These are phyloP conservation scores for Lunasporangiospora selenospora DNA, from an alignment of 192 early-diverging fungal genomes.

Conservation along the genomic window DNA sequence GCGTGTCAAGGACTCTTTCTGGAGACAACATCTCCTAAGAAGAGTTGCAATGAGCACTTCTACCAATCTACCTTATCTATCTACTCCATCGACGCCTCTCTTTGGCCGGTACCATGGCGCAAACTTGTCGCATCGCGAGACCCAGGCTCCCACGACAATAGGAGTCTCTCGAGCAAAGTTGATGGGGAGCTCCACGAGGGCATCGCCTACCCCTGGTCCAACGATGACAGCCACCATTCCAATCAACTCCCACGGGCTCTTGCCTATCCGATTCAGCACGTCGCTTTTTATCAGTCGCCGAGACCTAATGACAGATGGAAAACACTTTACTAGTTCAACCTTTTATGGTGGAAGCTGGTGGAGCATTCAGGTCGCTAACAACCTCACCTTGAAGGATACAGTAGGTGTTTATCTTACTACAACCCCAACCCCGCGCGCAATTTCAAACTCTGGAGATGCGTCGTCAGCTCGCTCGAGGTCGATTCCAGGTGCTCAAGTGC, in stretches of 20 bases:
- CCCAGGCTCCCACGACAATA: background rate
- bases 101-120: conserved; percentile 19
- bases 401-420: conserved; percentile 38
- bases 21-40: conserved; percentile 38
- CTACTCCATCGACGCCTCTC: conserved; percentile 6
- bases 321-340: conserved; percentile 42
- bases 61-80: conserved; percentile 4
- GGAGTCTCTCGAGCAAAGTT: conserved; percentile 5
- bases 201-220: conserved; percentile 6
- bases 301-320: conserved; percentile 44
- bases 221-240: background rate
- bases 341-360: conserved; percentile 48
- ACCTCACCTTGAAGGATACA: conserved; percentile 22
- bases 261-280: conserved; percentile 47
- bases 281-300: conserved; percentile 40
- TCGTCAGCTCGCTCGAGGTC: too few relatives aligned
- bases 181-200: background rate
- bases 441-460: conserved; percentile 7
- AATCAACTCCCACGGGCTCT: background rate
- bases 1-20: conserved; percentile 41
- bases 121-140: conserved; percentile 7
- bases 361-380: conserved; percentile 45
- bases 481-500: too few relatives aligned
- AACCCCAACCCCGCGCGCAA: conserved; percentile 16
- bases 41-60: conserved; percentile 27